Base-by-base conservation (phyloP, 495 filamentous ascomycete species). In the Aspergillus haitiensis region DNA sequence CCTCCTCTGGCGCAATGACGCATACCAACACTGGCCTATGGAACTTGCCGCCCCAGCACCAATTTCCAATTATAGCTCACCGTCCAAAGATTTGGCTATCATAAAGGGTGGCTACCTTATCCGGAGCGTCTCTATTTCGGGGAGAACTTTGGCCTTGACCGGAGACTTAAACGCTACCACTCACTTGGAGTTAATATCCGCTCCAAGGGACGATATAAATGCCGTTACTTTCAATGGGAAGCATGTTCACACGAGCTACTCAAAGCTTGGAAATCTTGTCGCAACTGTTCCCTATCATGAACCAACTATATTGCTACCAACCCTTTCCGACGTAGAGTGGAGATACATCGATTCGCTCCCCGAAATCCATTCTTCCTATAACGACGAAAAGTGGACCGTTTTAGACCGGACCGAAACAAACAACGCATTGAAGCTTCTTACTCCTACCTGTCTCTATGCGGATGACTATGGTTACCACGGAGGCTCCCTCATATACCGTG, bases 381-480 rank as follows among this genome's bases (percentile, higher is more conserved):
- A 86, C 52, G 89, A 93, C 64, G 78, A 78, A 11, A 55, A 63
- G 12, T 92, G 89, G 89, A 61, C 58, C 11, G 1, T 75, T 72
- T 21, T 58, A 47, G 21, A 85, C 80, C n/a, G 66, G 78, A 77
- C 64, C 5, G 79, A 80, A 0, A 82, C 84, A 39, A 84, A 88
- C 65, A 78, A 80, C 7, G 68, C 76, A 11, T 69, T 75, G 2
- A 69, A 74, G 7, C 73, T 85, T 5, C 72, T 70, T 0, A 89
- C 88, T 0, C 83, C 85, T 0, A 79, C 70, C 1, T 84, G 77
- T 6, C 78, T 91, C 0, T 89, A 86, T 62, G 74, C 77, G 0
- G 80, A 77, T 51, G 89, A 91, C 67, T 90, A 93, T 61, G 86
- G 88, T 15, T 92, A 81, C 69, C 78, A 89, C 61, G 78, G 81